Evolutionary conservation across 2,329 filamentous ascomycete genomes (phyloP), one percentile per base, ranked within the genome.

Genomic region (Amauroascus niger): DNA sequence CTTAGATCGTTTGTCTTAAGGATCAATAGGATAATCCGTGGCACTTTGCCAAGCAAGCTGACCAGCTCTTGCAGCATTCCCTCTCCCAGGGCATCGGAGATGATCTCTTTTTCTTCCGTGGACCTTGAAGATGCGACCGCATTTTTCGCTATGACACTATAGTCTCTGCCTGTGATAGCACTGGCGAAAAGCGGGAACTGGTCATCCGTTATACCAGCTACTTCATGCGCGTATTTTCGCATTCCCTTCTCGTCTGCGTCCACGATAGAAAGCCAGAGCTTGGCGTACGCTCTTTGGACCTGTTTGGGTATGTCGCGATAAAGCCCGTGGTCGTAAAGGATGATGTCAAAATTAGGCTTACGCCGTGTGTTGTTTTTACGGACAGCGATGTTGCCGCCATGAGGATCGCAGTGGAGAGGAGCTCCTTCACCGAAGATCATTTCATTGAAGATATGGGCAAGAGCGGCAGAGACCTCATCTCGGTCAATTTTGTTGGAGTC

Each of bases 1-100:
- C 76, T 98, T 37, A 98, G 75, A 71, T 98, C 93, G 67, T 98
- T 98, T 1, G 93, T 98, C 74, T 98, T 98, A 58, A 98, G 78
- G 60, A 98, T 97, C 26, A 98, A 76, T 11, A 98, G 77, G 52
- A 98, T 95, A 59, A 98, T 88, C 43, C 89, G 78, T 0, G 93
- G 93, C 6, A 98, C 90, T 62, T 88, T 82, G 46, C 88, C 88
- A 4, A 98, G 80, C 60, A 98, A 76, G 60, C 90, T 84, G 6
- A 98, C 88, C 6, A 98, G 77, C 63, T 96, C 86, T 57, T 87
- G 86, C 35, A 98, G 77, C 67, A 98, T 80, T 8, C 91, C 91
- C 53, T 96, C 88, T 46, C 89, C 86, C 55, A 98, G 74, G 0
- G 88, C 87, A 48, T 82, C 80, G 50, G 86, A 84, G 67, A 98